Percentiles rank a stretch among this genome's conserved stretches.
These are phyloP conservation scores for Viridothelium virens DNA, from an alignment of 495 filamentous ascomycete species.

Conservation along the genomic window DNA sequence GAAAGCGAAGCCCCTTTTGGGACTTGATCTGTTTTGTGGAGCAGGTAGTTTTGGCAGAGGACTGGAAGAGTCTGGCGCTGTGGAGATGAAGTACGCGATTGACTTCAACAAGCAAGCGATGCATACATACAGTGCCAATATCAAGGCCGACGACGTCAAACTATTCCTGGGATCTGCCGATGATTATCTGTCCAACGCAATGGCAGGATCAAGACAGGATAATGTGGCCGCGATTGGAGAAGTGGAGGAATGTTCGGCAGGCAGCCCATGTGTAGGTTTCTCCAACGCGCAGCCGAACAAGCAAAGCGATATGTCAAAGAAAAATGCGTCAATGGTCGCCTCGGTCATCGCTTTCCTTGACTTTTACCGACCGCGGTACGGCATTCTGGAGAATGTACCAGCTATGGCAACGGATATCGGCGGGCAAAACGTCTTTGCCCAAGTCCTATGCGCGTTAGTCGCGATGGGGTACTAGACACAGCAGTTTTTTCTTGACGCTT, in stretches of 20 bases:
- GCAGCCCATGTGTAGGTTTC: constrained; percentile 68
- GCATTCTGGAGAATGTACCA: constrained; percentile 64
- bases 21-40: constrained; percentile 64
- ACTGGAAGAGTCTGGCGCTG: constrained; percentile 60
- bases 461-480: constrained; percentile 66
- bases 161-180: constrained; percentile 60
- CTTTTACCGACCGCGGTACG: constrained; percentile 63
- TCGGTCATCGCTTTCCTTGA: constrained; percentile 67
- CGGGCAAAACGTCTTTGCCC: constrained; percentile 55
- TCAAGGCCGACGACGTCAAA: constrained; percentile 26
- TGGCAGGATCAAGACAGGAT: constrained; percentile 41
- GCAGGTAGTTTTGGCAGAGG: constrained; percentile 67
- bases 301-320: constrained; percentile 40
- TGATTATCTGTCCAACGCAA: constrained; percentile 51
- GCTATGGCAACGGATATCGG: constrained; percentile 44
- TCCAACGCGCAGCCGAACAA: constrained; percentile 50
- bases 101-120: constrained; percentile 56
- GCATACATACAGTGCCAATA: constrained; percentile 61
- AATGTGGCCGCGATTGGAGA: constrained; percentile 49
- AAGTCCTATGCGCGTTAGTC: constrained; percentile 59
- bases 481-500: constrained; percentile 56
- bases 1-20: constrained; percentile 38
- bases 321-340: constrained; percentile 63
- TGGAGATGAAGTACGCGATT: constrained; percentile 55
- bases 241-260: constrained; percentile 61